Evolutionary conservation across 805 yeast genomes (phyloP), one percentile per base, ranked within the genome.

Genomic region (Starmerella riodocensis): DNA sequence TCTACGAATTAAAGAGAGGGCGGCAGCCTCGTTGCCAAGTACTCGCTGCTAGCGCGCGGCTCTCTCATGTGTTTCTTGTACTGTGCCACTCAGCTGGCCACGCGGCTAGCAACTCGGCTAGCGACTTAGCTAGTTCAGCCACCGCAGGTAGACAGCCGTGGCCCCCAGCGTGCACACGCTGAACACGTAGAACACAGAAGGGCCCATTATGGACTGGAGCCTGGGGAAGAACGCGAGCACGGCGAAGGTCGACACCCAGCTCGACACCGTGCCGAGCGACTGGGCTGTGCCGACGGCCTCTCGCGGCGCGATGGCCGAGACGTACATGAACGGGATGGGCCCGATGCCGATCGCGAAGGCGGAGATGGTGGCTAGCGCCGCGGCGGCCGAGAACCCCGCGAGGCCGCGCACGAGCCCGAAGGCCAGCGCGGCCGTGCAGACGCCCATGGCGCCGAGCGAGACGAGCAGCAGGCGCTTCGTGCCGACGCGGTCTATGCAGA

Each of bases 341-440:
- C 98, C 98, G 45, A 85, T 58, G 0, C 98, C 98, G 25, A 80
- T 63, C 0, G 96, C 97, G 64, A 88, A 91, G 21, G 84, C 71
- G 1, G 79, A 74, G 35, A 88, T 85, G 55, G 84, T 86, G 1
- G 69, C 54, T 39, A 83, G 71, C 0, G 85, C 77, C 9, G 85
- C 75, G 1, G 69, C 36, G 1, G 79, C 74, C 1, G 86, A 68
- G 12, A 77, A 44, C 0, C 60, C 24, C 0, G 80, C 64, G 36
- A 61, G 61, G 2, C 64, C 57, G 14, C 56, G 45, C 16, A 72
- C 53, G 28, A 88, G 78, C 2, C 93, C 88, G 18, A 71, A 31
- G 1, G 83, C 77, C 55, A 88, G 71, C 3, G 75, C 48, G 0
- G 74, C 63, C 0, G 93, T 65, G 32, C 78, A 66, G 1, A 74